Percentiles rank a stretch among this genome's conserved stretches.
phyloP scores from a whole-genome alignment of 2,329 filamentous ascomycete genomes.

The Aureobasidium zeae region DNA sequence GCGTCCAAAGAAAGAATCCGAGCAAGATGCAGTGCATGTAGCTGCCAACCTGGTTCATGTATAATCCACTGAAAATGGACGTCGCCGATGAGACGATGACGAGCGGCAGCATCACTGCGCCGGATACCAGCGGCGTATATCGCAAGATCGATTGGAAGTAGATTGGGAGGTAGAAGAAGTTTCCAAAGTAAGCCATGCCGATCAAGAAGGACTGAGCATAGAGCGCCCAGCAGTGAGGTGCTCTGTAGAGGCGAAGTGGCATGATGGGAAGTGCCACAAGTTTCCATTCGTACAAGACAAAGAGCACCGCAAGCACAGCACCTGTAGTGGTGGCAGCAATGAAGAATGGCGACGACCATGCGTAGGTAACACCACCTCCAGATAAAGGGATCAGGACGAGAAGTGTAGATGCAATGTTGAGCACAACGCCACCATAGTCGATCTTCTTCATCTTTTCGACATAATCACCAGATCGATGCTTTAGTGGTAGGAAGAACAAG shows the following conservation, averaged over 20 bases:
- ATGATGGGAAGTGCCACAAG: constrained; percentile 41
- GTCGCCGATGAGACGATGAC: constrained; percentile 34
- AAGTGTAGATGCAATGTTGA: constrained; percentile 40
- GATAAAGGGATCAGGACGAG: constrained; percentile 46
- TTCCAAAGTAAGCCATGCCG: constrained; percentile 43
- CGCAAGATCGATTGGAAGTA: constrained; percentile 43
- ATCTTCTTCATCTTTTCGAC: constrained; percentile 40
- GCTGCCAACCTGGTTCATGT: constrained; percentile 29
- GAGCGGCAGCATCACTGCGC: constrained; percentile 36
- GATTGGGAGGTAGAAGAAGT: constrained; percentile 44
- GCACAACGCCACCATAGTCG: constrained; percentile 41
- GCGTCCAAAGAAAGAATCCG: constrained; percentile 30
- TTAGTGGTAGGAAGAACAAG: constrained; percentile 49
- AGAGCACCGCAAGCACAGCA: constrained; percentile 35
- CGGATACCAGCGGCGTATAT: constrained; percentile 37
- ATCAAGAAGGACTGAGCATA: constrained; percentile 47
- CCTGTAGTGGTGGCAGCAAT: constrained; percentile 48
- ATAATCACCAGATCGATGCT: constrained; percentile 46
- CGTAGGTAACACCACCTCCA: constrained; percentile 48
- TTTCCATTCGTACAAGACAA: constrained; percentile 46
- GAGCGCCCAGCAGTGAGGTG: neutral
- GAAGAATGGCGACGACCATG: constrained; percentile 48
- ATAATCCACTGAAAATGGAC: constrained; percentile 44
- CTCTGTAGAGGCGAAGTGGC: constrained; percentile 27
- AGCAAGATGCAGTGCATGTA: constrained; percentile 36